Percentiles rank a stretch among this genome's conserved stretches.
phyloP scores from a whole-genome alignment of 257 asterid genomes.

The Mitragyna speciosa region DNA sequence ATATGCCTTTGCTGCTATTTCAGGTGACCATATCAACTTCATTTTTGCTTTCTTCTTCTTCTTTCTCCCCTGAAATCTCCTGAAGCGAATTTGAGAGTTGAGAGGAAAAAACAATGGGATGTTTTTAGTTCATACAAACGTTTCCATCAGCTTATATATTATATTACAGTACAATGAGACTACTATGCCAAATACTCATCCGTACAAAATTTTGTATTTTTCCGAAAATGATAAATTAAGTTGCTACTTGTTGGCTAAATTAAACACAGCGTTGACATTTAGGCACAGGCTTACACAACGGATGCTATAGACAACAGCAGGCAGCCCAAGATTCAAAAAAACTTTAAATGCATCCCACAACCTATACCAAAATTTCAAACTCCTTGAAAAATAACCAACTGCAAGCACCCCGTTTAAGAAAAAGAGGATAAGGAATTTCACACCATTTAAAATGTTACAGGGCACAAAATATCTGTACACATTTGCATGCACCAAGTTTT shows the following conservation, averaged over 20 bases:
- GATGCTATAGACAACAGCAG: not conserved
- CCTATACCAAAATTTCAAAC: too few species aligned
- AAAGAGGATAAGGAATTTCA: not conserved
- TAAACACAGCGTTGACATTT: not conserved
- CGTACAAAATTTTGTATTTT: not conserved
- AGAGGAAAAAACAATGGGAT: not conserved
- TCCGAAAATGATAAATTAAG: not conserved
- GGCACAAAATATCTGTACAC: too few species aligned
- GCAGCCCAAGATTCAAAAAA: too few species aligned
- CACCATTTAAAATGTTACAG: too few species aligned
- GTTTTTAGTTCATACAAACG: not conserved
- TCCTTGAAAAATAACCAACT: not conserved
- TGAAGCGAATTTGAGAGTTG: not conserved
- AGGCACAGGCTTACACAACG: not conserved
- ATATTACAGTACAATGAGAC: not conserved
- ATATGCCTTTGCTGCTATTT: slow-evolving; percentile 35
- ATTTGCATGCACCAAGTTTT: too few species aligned
- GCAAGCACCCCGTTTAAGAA: not conserved
- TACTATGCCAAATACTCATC: not conserved
- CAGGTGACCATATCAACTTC: slow-evolving; percentile 42
- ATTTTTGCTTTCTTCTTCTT: slow-evolving; percentile 18
- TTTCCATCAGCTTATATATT: not conserved
- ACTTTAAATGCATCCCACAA: too few species aligned
- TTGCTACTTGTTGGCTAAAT: not conserved
- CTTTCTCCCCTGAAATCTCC: not conserved